Conservation (phyloP, 164 flowering plant genomes). For the Platanus orientalis region DNA sequence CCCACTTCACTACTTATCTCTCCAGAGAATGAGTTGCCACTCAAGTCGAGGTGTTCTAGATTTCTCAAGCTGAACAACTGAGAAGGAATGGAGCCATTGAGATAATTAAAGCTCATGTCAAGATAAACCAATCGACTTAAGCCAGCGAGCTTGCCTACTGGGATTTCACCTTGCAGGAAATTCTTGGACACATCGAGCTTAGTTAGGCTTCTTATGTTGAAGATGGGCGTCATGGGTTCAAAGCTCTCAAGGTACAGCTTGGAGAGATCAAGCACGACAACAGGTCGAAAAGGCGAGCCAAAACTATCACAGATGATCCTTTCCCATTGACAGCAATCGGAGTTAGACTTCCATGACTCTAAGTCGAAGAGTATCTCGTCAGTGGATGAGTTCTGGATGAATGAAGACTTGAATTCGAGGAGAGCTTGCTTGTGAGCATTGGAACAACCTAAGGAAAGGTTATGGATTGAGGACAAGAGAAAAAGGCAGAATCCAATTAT, state of each 20-base stretch:
- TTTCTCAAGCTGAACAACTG: no score
- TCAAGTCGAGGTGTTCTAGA: slow-evolving; percentile 9
- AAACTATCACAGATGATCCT: slow-evolving; percentile 1
- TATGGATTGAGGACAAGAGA: neutral
- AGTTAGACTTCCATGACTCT: slow-evolving; percentile 1
- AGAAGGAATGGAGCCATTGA: no score
- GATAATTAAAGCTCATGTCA: slow-evolving; percentile 6
- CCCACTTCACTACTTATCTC: no score
- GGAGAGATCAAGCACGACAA: slow-evolving; percentile 7
- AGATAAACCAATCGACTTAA: slow-evolving; percentile 7
- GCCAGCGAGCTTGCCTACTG: slow-evolving; percentile 1
- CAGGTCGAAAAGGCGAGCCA: neutral
- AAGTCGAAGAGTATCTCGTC: slow-evolving; percentile 7
- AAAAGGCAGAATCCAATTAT: neutral
- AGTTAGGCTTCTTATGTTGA: neutral
- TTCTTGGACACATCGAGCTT: slow-evolving; percentile 11
- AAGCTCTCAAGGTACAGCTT: neutral
- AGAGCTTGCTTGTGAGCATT: slow-evolving; percentile 2
- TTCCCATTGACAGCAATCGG: slow-evolving; percentile 10
- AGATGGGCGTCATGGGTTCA: neutral
- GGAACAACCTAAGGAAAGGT: slow-evolving; percentile 1
- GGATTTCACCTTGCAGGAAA: slow-evolving; percentile 9
- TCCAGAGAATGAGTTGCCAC: neutral
- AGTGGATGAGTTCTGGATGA: neutral
- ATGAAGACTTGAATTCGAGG: slow-evolving; percentile 2